A percentile compares a stretch with the other conserved stretches of the same genome.
Evolutionary conservation across 345 rosid genomes (phyloP).

Genomic region (Aquilaria sinensis): DNA sequence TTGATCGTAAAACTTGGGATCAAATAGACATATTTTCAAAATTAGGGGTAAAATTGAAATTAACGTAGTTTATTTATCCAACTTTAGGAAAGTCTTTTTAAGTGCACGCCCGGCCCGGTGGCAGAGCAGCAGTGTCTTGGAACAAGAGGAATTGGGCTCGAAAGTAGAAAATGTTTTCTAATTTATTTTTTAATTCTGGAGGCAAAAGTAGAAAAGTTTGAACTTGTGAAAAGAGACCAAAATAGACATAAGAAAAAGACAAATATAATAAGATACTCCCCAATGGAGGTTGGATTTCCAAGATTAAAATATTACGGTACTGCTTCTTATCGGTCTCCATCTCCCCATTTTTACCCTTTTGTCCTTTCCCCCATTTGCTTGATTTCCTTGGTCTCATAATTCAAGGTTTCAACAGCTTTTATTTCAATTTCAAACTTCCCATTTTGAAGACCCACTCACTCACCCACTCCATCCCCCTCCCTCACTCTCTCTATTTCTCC

Average conservation of each 20-base stretch:
- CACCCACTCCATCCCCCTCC: background rate
- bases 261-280: slow-evolving; percentile 8
- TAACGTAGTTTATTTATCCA: no score
- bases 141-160: background rate
- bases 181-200: background rate
- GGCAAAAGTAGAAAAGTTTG: slow-evolving; percentile 11
- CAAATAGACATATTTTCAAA: no score
- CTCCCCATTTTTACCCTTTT: slow-evolving; percentile 18
- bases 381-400: no score
- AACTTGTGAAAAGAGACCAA: slow-evolving; percentile 31
- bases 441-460: no score
- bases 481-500: slow-evolving; percentile 10
- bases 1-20: no score
- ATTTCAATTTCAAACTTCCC: slow-evolving; percentile 37
- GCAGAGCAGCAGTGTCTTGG: background rate
- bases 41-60: no score
- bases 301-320: slow-evolving; percentile 6
- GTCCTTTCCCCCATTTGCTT: slow-evolving; percentile 17
- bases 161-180: background rate
- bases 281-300: slow-evolving; percentile 19
- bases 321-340: background rate
- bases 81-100: no score
- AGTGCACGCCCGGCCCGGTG: no score
- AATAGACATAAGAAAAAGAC: slow-evolving; percentile 13
- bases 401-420: slow-evolving; percentile 14